Evolutionary conservation across 805 yeast species (phyloP), one percentile per base, ranked within the genome.

Genomic region (Cyberlindnera maritima): DNA sequence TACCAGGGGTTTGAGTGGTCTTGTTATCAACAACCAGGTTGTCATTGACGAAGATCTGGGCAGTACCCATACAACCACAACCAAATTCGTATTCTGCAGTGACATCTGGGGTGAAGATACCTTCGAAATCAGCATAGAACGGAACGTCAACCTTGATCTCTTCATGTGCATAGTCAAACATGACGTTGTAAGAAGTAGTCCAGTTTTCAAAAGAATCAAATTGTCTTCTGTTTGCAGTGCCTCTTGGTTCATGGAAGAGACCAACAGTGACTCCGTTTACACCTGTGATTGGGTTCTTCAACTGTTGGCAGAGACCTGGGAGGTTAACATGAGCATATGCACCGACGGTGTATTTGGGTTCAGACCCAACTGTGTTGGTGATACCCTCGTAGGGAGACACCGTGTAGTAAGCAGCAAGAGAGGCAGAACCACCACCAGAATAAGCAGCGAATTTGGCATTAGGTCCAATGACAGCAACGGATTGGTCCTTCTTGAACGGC

Each of bases 361-460:
- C 48, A 15, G 43, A 33, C 3, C 60, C 63, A 21, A 54, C 9
- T 46, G 62, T 63, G 29, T 59, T 49, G 8, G 61, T 36, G 47
- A 79, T 71, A 23, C 75, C 79, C 15, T 76, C 79, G 36, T 60
- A 74, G 2, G 81, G 80, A 14, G 79, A 66, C 7, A 74, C 67
- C n/a, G 68, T 64, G 58, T 77, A 75, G 55, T 75, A 70, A 9
- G 79, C 69, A 19, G 59, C 60, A 55, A 77, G 62, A 11, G 80
- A 68, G 41, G 84, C 83, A 21, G 83, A 79, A 10, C 86, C 86
- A 50, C 85, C 85, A 49, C 86, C 85, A 21, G 78, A 73, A 48
- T 68, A 72, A 39, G 74, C 72, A 9, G 78, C 65, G 23, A 23
- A 29, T 53, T 73, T 77, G 31, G 79, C 83, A 52, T 76, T 77